Evolutionary conservation across 2,329 filamentous ascomycete genomes (phyloP).

Genomic region (Pseudocercospora crystallina): DNA sequence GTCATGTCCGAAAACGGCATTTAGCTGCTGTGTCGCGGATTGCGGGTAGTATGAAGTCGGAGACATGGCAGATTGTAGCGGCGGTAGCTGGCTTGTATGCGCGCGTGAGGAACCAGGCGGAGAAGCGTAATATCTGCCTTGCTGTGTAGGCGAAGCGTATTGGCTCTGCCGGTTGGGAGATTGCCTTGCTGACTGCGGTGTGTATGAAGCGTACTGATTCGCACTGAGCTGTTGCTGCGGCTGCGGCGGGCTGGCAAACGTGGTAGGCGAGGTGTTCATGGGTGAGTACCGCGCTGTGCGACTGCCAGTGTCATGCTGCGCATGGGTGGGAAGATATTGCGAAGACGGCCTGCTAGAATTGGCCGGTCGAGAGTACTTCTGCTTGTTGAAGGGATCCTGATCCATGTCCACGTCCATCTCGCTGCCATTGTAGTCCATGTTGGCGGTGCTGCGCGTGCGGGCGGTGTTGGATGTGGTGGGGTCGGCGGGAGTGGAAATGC

Average conservation of each 20-base stretch:
- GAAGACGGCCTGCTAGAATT: slow-evolving; percentile 63
- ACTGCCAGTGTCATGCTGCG: slow-evolving; percentile 60
- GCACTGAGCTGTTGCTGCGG: slow-evolving; percentile 28
- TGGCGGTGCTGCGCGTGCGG: slow-evolving; percentile 15
- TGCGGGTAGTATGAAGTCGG: slow-evolving; percentile 60
- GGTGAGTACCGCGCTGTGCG: slow-evolving; percentile 90
- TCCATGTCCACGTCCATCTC: slow-evolving; percentile 66
- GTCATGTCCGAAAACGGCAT: slow-evolving; percentile 62
- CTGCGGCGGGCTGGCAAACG: slow-evolving; percentile 59
- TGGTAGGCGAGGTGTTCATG: slow-evolving; percentile 86
- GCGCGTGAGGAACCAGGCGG: slow-evolving; percentile 48
- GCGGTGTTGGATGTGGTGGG: slow-evolving; percentile 1
- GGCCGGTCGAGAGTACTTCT: slow-evolving; percentile 81
- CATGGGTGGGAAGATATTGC: slow-evolving; percentile 57
- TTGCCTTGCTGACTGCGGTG: slow-evolving; percentile 61
- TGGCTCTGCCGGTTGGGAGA: slow-evolving; percentile 72
- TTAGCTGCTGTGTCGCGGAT: slow-evolving; percentile 69
- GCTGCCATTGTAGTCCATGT: slow-evolving; percentile 35
- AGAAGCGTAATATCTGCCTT: slow-evolving; percentile 60
- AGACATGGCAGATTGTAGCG: slow-evolving; percentile 68
- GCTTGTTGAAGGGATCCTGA: slow-evolving; percentile 82
- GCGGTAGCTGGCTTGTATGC: slow-evolving; percentile 68
- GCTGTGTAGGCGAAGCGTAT: slow-evolving; percentile 53
- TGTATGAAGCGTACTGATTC: slow-evolving; percentile 36
- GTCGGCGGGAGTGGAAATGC: slow-evolving; percentile 18